Percentiles rank a stretch among this genome's conserved stretches.
Conservation (phyloP, 495 filamentous ascomycete species). For the Xylaria palmicola region DNA sequence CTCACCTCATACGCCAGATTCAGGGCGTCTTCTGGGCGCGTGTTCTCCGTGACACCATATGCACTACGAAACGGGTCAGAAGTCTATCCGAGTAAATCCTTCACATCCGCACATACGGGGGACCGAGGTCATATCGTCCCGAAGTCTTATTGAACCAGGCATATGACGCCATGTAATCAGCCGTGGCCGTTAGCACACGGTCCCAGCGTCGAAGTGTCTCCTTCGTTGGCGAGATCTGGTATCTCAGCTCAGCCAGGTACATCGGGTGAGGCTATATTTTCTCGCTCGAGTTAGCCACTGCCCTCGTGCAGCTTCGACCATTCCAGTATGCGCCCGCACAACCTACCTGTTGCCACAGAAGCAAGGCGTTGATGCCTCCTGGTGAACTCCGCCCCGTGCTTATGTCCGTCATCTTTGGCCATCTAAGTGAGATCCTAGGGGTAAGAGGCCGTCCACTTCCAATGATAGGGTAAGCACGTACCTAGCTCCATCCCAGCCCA, state of each 20-base stretch:
- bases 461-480: neutral
- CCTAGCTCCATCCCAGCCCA: slow-evolving; percentile 47
- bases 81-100: neutral
- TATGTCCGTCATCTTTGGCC: slow-evolving; percentile 52
- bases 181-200: slow-evolving; percentile 31
- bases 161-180: slow-evolving; percentile 44
- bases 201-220: slow-evolving; percentile 41
- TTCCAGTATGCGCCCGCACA: neutral
- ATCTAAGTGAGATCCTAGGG: slow-evolving; percentile 8
- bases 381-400: slow-evolving; percentile 44
- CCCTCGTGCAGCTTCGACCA: neutral
- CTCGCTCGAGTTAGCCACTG: neutral
- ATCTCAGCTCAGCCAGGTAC: slow-evolving; percentile 43
- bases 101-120: slow-evolving; percentile 25
- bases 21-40: slow-evolving; percentile 34
- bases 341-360: slow-evolving; percentile 43
- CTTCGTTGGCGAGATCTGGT: slow-evolving; percentile 30
- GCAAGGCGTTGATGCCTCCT: slow-evolving; percentile 41
- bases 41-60: slow-evolving; percentile 44
- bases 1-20: slow-evolving; percentile 36
- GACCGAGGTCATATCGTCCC: slow-evolving; percentile 40
- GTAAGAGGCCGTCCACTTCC: neutral
- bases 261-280: slow-evolving; percentile 34
- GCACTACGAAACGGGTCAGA: neutral
- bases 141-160: slow-evolving; percentile 42